Evolutionary conservation across 768 basidiomycete species (phyloP).

Genomic region (Guyanaporus albipodus): DNA sequence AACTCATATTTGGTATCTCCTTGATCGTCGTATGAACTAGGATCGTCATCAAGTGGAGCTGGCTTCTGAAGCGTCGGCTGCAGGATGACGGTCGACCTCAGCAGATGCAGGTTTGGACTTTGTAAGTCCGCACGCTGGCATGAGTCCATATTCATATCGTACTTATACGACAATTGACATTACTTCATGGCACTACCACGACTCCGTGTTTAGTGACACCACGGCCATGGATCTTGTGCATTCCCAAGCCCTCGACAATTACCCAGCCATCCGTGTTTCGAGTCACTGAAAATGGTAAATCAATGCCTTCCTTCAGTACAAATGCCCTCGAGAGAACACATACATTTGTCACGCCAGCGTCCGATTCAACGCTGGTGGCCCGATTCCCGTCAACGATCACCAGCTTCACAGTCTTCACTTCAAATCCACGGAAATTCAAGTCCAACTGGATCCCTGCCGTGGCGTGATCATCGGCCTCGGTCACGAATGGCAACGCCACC

Average conservation of each 20-base stretch:
- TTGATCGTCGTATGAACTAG: slow-evolving; percentile 16
- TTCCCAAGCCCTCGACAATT: slow-evolving; percentile 29
- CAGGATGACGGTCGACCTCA: no score
- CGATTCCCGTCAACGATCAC: slow-evolving; percentile 30
- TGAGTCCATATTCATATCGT: no score
- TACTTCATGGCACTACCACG: no score
- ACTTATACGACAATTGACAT: no score
- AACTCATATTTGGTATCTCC: slow-evolving; percentile 27
- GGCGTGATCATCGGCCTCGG: slow-evolving; percentile 34
- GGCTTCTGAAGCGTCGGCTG: no score
- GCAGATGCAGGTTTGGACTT: no score
- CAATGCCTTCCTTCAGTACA: background rate
- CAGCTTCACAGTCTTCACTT: slow-evolving; percentile 86
- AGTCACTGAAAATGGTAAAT: background rate
- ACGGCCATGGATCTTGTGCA: no score
- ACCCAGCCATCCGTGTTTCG: slow-evolving; percentile 36
- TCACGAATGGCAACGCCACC: slow-evolving; percentile 39
- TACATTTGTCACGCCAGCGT: slow-evolving; percentile 7
- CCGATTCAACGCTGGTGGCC: background rate
- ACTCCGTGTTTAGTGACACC: no score
- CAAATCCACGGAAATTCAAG: slow-evolving; percentile 79
- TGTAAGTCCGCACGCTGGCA: no score
- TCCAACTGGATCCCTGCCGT: slow-evolving; percentile 35
- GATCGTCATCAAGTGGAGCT: slow-evolving; percentile 12
- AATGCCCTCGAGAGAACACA: background rate